These are phyloP conservation scores for Lycium ferocissimum DNA, from an alignment of 257 asterid genomes.

Conservation along the genomic window DNA sequence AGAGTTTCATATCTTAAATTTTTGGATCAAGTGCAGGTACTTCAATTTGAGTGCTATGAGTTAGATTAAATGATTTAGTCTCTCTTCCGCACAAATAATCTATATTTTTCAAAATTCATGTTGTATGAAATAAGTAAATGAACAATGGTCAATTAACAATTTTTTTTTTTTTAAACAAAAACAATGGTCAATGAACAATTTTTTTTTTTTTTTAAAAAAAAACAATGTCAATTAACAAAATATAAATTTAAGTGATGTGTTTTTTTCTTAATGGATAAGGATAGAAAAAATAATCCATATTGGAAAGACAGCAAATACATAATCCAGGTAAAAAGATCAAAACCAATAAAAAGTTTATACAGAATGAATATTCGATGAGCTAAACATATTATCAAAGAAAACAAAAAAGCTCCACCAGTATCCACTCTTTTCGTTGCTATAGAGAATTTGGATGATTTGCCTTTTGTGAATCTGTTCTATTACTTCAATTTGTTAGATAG, in stretches of 20 bases:
- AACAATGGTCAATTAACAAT: constrained; percentile 13
- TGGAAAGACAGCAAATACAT: not conserved
- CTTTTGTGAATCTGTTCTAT: not conserved
- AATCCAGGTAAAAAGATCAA: constrained; percentile 20
- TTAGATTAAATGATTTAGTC: constrained; percentile 12
- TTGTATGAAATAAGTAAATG: constrained; percentile 15
- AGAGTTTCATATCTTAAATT: not conserved
- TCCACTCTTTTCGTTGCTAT: not conserved
- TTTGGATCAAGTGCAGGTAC: constrained; percentile 17
- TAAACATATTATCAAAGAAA: constrained; percentile 5
- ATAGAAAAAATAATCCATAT: not conserved
- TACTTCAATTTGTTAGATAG: not conserved
- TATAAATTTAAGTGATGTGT: not conserved
- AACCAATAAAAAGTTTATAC: not conserved
- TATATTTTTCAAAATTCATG: not conserved
- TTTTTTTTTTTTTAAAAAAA: no score
- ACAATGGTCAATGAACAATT: no score
- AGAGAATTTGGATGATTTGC: not conserved
- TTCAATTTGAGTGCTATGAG: not conserved
- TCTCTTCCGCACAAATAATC: constrained; percentile 15
- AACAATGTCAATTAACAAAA: constrained; percentile 10
- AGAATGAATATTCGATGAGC: constrained; percentile 4
- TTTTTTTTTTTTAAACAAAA: no score
- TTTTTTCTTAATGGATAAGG: not conserved
- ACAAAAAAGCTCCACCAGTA: not conserved